Conservation (phyloP, 2,329 filamentous ascomycete genomes). For the Fusarium sambucinum region DNA sequence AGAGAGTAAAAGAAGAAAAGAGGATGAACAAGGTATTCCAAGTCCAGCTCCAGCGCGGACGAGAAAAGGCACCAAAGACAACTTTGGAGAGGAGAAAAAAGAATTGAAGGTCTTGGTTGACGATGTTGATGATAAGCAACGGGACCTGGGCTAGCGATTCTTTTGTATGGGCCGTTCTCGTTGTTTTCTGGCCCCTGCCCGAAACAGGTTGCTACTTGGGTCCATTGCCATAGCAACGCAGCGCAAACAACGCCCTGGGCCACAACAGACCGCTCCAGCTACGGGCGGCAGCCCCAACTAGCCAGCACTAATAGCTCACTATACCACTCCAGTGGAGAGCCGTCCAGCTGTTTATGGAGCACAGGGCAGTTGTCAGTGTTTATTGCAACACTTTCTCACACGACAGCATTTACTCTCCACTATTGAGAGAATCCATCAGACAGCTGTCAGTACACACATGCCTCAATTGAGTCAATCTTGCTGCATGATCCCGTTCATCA, state of each 20-base stretch:
- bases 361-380: constrained; percentile 7
- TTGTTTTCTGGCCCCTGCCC: constrained; percentile 40
- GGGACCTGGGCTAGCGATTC: constrained; percentile 30
- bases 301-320: constrained; percentile 1
- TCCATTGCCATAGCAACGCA: constrained; percentile 40
- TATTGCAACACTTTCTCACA: constrained; percentile 3
- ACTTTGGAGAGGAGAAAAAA: constrained; percentile 29
- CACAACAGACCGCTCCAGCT: constrained; percentile 30
- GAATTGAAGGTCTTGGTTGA: constrained; percentile 44
- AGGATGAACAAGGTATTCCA: constrained; percentile 11
- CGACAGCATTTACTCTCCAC: constrained; percentile 3
- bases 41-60: constrained; percentile 36
- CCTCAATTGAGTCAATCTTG: background rate
- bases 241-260: constrained; percentile 2
- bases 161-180: constrained; percentile 31
- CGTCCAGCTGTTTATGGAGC: constrained; percentile 7
- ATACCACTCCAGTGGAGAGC: background rate
- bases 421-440: background rate
- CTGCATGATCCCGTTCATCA: background rate
- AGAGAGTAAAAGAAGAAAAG: background rate
- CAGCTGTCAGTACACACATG: background rate
- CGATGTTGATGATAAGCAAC: constrained; percentile 32
- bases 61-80: constrained; percentile 37
- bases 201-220: constrained; percentile 41
- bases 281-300: constrained; percentile 3